Base-by-base conservation (phyloP, 2,329 filamentous ascomycete genomes). In the Trichoderma asperellum region DNA sequence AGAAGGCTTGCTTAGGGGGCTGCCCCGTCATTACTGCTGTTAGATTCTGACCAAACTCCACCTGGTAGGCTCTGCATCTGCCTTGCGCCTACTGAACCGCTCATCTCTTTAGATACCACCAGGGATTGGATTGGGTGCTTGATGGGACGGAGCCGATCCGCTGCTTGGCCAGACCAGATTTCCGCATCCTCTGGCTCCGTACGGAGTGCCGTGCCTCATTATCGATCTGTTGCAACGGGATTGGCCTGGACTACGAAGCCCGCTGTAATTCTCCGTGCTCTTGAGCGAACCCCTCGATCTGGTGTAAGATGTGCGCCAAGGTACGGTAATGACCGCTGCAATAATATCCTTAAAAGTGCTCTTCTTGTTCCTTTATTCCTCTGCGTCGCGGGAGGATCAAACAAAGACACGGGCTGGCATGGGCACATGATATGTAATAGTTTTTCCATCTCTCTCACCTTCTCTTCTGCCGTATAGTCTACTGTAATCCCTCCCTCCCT, bases 61-160 rank as follows among this genome's bases (percentile, higher is more conserved):
- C 61, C 53, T 55, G 32, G n/a, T 8, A 47, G 43, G 43, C 37
- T 18, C 47, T 24, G 53, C 56, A 64, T 64, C 49, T 64, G 61
- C 61, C 61, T 64, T 64, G 49, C 49, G 49, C 52, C 27, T 12
- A 24, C 58, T 47, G 32, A 52, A 32, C 59, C 16, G 16, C 49
- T 35, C 61, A 55, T 64, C 61, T 64, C 18, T 32, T 34, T 12
- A 35, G 40, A 32, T 52, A 24, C 32, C 29, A n/a, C 32, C 55
- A 57, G 55, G 55, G 55, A 21, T 24, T 53, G 55, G 55, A 21
- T 24, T 53, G 29, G 21, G 32, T 35, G 43, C 53, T n/a, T 29
- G 35, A 57, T 32, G 52, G 35, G 14, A 57, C 62, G 52, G 62
- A 43, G 62, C 53, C 62, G 62, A 65, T 66, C 52, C 62, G 24